phyloP scores from a whole-genome alignment of 1,284 basidiomycete genomes.

The Marasmius sp. region DNA sequence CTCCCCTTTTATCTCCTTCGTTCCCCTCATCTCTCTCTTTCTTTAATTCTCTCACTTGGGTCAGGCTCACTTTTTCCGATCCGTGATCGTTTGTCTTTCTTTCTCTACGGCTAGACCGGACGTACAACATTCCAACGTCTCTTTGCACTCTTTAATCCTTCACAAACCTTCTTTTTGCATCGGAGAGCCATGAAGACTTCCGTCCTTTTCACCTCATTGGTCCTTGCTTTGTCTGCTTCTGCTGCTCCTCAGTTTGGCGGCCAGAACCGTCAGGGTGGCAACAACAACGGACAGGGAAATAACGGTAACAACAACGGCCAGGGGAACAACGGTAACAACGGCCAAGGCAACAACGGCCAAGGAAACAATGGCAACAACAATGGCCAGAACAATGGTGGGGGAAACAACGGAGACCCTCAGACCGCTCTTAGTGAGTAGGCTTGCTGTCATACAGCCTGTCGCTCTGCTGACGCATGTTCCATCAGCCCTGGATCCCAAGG shows the following conservation, averaged over 20 bases:
- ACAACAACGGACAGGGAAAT: neutral
- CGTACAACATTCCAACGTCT: conserved; percentile 22
- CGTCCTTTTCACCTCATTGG: conserved; percentile 26
- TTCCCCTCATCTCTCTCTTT: conserved; percentile 17
- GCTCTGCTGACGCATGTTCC: neutral
- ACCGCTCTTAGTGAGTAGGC: conserved; percentile 28
- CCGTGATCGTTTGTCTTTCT: conserved; percentile 35
- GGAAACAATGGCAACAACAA: neutral
- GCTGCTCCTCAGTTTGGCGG: conserved; percentile 23
- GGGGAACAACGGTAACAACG: neutral
- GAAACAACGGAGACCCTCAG: conserved; percentile 22
- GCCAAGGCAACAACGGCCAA: neutral
- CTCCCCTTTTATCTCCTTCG: neutral
- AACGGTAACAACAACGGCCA: neutral
- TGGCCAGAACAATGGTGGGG: conserved; percentile 6
- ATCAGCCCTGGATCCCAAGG: conserved; percentile 35
- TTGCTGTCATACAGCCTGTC: neutral
- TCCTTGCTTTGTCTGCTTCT: conserved; percentile 26
- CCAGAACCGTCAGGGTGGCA: neutral
- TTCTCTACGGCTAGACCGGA: conserved; percentile 25
- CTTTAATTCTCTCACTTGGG: conserved; percentile 15
- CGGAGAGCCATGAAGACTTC: conserved; percentile 30
- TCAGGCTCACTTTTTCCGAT: conserved; percentile 25
- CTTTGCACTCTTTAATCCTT: conserved; percentile 23
- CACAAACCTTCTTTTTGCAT: conserved; percentile 11